These are phyloP conservation scores for Puccinia coronata DNA, from an alignment of 1,284 basidiomycete genomes.

Conservation along the genomic window DNA sequence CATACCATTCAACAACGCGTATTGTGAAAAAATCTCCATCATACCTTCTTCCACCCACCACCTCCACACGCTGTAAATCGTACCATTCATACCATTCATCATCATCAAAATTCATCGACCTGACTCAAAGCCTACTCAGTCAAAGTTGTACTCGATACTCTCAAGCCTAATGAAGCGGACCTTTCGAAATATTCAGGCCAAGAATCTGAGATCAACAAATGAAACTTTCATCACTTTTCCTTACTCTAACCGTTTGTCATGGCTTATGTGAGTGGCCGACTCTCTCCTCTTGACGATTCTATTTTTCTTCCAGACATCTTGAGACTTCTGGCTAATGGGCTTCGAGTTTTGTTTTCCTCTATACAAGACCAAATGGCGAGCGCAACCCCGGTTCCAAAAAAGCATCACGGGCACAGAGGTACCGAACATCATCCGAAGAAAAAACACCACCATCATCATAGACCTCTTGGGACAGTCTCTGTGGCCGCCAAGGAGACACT, in stretches of 20 bases:
- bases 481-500: not conserved
- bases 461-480: no score
- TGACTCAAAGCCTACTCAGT: not conserved
- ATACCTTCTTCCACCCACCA: no score
- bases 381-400: constrained; percentile 8
- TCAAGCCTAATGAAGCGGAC: not conserved
- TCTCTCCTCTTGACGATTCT: not conserved
- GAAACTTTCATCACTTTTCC: not conserved
- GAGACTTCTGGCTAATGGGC: not conserved
- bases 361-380: not conserved
- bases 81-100: no score
- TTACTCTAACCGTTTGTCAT: not conserved
- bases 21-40: no score
- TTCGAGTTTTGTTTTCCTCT: not conserved
- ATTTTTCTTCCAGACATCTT: not conserved
- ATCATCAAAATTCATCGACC: not conserved
- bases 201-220: not conserved
- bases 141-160: not conserved
- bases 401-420: not conserved
- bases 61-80: no score
- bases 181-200: not conserved
- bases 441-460: no score
- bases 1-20: no score
- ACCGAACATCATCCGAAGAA: no score
- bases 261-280: not conserved